A percentile compares a stretch with the other conserved stretches of the same genome.
These are phyloP conservation scores for Sisymbrium altissimum DNA, from an alignment of 345 rosid species.

Conservation along the genomic window DNA sequence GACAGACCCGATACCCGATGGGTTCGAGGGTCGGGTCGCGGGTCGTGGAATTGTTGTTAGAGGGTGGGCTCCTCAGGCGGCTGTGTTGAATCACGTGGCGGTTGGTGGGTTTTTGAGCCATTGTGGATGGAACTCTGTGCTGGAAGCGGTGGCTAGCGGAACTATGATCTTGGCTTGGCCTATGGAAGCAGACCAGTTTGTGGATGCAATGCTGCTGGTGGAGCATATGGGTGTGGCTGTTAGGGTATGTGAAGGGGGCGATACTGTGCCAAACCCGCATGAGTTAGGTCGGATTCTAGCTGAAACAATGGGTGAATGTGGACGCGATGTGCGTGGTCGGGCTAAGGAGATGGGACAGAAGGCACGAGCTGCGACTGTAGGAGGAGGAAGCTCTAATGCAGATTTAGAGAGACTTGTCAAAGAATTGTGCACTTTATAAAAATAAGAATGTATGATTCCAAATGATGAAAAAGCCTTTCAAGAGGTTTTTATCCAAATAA, in stretches of 20 bases:
- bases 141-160: conserved; percentile 52
- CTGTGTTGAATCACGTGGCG: conserved; percentile 48
- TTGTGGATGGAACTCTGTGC: conserved; percentile 32
- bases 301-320: conserved; percentile 22
- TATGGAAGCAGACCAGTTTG: conserved; percentile 38
- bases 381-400: background rate
- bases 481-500: background rate
- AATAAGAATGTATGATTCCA: too few relatives aligned
- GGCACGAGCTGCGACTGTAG: background rate
- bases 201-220: conserved; percentile 47
- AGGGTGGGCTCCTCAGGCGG: conserved; percentile 65
- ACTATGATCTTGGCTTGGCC: conserved; percentile 56
- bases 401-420: conserved; percentile 14
- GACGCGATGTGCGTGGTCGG: conserved; percentile 1
- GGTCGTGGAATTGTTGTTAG: conserved; percentile 43
- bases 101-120: conserved; percentile 67
- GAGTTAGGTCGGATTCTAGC: conserved; percentile 35
- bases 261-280: conserved; percentile 51
- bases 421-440: background rate
- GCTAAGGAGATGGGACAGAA: background rate
- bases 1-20: conserved; percentile 34
- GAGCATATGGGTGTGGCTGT: conserved; percentile 52
- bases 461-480: too few relatives aligned
- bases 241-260: conserved; percentile 45
- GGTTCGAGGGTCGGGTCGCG: conserved; percentile 45